Percentiles rank a stretch among this genome's conserved stretches.
Conservation (phyloP, 2,329 filamentous ascomycete species). For the Trichoderma gracile region DNA sequence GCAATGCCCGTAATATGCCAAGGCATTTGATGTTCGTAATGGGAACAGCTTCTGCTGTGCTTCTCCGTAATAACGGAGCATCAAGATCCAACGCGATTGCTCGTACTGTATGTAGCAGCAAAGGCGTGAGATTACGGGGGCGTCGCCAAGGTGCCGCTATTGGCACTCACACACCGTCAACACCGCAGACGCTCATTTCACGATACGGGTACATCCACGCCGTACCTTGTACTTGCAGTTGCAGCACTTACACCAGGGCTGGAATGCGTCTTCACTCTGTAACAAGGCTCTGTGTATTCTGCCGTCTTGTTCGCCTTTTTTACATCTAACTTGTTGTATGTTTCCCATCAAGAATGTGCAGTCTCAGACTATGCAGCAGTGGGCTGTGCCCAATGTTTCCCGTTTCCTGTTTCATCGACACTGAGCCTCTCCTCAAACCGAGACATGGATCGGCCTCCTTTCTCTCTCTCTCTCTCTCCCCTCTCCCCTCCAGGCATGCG, state of each 20-base stretch:
- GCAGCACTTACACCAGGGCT: background rate
- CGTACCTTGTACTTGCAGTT: background rate
- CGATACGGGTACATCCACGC: background rate
- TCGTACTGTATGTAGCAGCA: background rate
- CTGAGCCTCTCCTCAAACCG: constrained; percentile 6
- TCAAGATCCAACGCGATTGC: background rate
- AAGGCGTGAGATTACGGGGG: constrained; percentile 18
- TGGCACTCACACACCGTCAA: constrained; percentile 11
- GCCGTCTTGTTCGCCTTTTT: background rate
- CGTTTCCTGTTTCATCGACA: constrained; percentile 8
- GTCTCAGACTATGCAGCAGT: background rate
- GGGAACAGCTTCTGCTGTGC: background rate
- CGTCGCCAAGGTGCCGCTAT: constrained; percentile 18
- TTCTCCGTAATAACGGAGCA: constrained; percentile 7
- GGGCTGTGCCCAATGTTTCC: constrained; percentile 6
- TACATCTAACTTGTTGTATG: background rate
- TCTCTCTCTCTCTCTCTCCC: background rate
- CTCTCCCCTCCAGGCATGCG: background rate
- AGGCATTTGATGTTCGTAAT: too few species aligned
- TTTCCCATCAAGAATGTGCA: background rate
- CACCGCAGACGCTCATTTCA: constrained; percentile 21
- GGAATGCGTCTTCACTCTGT: constrained; percentile 16
- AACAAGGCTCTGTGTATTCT: background rate
- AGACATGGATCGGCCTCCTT: constrained; percentile 23
- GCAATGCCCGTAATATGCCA: background rate